These are phyloP conservation scores for Gaertneriomyces sp. DNA, from an alignment of 192 early-diverging fungal species.

Conservation along the genomic window DNA sequence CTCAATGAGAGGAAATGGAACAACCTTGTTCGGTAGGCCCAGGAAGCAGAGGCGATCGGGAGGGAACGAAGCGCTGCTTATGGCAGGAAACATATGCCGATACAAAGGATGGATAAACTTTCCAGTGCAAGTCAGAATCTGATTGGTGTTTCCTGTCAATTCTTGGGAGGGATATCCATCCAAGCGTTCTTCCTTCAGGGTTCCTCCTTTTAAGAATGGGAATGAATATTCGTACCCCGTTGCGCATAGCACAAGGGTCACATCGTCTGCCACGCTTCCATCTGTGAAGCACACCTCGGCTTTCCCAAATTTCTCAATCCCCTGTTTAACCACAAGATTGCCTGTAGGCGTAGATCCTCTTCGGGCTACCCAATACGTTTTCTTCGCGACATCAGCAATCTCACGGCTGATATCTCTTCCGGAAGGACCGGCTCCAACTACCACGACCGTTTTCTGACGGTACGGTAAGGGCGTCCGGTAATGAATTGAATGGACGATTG, in stretches of 20 bases:
- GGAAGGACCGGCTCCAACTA: constrained; percentile 83
- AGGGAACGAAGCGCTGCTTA: constrained; percentile 39
- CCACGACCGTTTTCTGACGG: constrained; percentile 92
- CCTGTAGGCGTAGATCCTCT: neutral
- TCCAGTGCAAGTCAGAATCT: neutral
- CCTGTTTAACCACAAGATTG: neutral
- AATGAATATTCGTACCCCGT: constrained; percentile 63
- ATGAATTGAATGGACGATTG: constrained; percentile 8
- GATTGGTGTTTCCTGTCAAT: neutral
- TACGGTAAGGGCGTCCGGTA: constrained; percentile 93
- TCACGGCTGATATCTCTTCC: constrained; percentile 94
- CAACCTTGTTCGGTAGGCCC: constrained; percentile 52
- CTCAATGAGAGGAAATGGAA: constrained; percentile 61
- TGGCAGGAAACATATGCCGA: neutral
- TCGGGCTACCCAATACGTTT: neutral
- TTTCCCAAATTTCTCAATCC: neutral
- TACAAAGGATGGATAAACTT: neutral
- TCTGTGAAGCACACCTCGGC: constrained; percentile 16
- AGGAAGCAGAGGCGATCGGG: constrained; percentile 43
- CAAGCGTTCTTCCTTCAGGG: constrained; percentile 5
- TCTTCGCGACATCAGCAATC: constrained; percentile 87
- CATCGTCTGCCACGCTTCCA: constrained; percentile 3
- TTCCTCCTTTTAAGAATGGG: constrained; percentile 49
- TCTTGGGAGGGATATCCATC: neutral
- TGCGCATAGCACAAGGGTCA: constrained; percentile 56